phyloP scores from a whole-genome alignment of 331 rosid species.

The Ulmus americana region DNA sequence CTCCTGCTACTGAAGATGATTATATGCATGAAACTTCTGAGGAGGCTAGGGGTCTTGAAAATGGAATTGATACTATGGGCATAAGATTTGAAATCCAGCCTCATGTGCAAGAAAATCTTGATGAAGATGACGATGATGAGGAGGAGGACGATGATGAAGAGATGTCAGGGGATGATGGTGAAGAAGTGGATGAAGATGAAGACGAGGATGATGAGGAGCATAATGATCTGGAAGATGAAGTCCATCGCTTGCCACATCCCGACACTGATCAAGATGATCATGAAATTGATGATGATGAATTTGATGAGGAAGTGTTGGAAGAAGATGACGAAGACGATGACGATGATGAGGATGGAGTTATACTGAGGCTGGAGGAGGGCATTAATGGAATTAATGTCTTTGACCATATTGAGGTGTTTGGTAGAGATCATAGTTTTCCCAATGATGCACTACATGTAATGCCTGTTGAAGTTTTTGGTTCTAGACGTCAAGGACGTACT shows the following conservation, averaged over 20 bases:
- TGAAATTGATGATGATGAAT: conserved; percentile 89
- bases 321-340: conserved; percentile 95
- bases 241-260: conserved; percentile 82
- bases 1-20: conserved; percentile 65
- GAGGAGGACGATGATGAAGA: conserved; percentile 79
- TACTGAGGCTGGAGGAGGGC: conserved; percentile 92
- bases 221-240: conserved; percentile 83
- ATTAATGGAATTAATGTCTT: conserved; percentile 94
- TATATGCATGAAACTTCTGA: conserved; percentile 86
- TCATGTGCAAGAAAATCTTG: conserved; percentile 72
- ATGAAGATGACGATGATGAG: conserved; percentile 69
- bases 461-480: conserved; percentile 98
- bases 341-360: conserved; percentile 93
- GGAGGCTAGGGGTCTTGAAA: conserved; percentile 63
- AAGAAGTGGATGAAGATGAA: conserved; percentile 76
- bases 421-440: conserved; percentile 78
- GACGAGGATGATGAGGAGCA: conserved; percentile 94
- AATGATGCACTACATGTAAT: conserved; percentile 88
- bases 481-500: conserved; percentile 91
- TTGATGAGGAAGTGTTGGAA: conserved; percentile 85
- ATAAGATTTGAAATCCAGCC: conserved; percentile 72
- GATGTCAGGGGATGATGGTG: conserved; percentile 93
- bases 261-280: conserved; percentile 95
- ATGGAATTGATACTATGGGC: conserved; percentile 56
- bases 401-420: conserved; percentile 92